Base-by-base conservation (phyloP, 148 eudicot species). In the Rhododendron williamsianum region DNA sequence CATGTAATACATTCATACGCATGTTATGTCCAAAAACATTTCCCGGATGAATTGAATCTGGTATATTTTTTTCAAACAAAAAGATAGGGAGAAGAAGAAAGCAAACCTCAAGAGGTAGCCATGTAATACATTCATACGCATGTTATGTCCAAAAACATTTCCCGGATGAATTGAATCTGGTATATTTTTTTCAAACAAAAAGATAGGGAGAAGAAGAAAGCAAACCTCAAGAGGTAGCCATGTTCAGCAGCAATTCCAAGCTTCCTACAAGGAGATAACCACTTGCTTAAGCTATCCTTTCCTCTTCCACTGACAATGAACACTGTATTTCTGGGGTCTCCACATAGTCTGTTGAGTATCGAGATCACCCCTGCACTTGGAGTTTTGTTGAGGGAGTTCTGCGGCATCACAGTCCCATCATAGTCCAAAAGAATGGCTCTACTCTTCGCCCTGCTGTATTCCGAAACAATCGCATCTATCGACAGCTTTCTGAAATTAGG, bases 211-310 rank as follows among this genome's bases (percentile, higher is more conserved):
- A 36, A 54, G 52, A 48, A 65, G 76, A 30, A 48, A 65, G 38
- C 81, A 78, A 56, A 90, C 91, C 91, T 90, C 81, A 90, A 80
- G 67, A 88, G 84, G 79, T 90, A 90, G 73, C 91, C 91, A 84
- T 90, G 91, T 84, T 90, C 91, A 81, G 90, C 91, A 43, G 91
- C 91, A 86, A 90, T 86, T 72, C 91, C 91, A 86, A 90, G 89
- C 83, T 56, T 87, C 71, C 25, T 81, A 84, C 91, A 90, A 25
- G 88, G 87, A 86, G 88, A 78, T 84, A 90, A 88, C 83, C 85
- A 86, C 82, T 79, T 78, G 84, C 91, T 86, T 73, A 90, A 86
- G 90, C 90, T 90, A 19, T 84, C 86, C 81, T 84, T 88, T 5
- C 91, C 91, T 84, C 91, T 86, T 78, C 91, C 91, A 80, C 91